Base-by-base conservation (phyloP, 176 grass and related monocot genomes). In the Calamus simplicifolius region DNA sequence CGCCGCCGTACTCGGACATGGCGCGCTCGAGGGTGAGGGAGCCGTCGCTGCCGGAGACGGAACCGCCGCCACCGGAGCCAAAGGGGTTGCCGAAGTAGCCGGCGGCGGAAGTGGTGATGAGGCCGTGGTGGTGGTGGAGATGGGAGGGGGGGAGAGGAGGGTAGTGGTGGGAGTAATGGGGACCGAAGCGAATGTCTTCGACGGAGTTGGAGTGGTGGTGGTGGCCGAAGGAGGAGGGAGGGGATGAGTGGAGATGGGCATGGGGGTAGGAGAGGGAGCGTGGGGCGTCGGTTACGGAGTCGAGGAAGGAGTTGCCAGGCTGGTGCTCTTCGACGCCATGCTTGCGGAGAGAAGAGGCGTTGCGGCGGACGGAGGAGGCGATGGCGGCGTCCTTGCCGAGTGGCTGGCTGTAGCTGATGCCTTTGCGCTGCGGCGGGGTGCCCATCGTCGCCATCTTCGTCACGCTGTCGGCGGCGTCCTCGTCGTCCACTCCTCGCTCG, bases 361-460 rank as follows among this genome's bases (percentile, higher is more conserved):
- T 75, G 27, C 76, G 71, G 60, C 83, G 80, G 6, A 80, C 73
- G 6, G 83, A 78, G 27, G 49, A 61, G 50, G 17, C 16, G 13
- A 74, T 19, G 26, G 69, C 70, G 19, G 66, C 68, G 69, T 96
- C 77, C 15, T 81, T 81, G 27, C 73, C 57, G 8, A 90, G 80
- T 51, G 91, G 86, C 71, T 96, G 91, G 68, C 86, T 87, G 80
- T 87, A 96, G 57, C 86, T 90, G 19, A 90, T 90, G 15, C 74
- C 86, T 29, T 80, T 73, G 1, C 91, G 86, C 25, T 51, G 27
- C 51, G 27, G 29, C 6, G 27, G 30, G 3, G 72, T 50, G 10
- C 62, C 29, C 51, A 54, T 63, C 60, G 51, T 55, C 56, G 30
- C 56, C 35, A 43, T 43, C 35, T 43, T 43, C 35, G 35, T 43